phyloP scores from a whole-genome alignment of 371 early-diverging fungal species.

The Circinella minor region DNA sequence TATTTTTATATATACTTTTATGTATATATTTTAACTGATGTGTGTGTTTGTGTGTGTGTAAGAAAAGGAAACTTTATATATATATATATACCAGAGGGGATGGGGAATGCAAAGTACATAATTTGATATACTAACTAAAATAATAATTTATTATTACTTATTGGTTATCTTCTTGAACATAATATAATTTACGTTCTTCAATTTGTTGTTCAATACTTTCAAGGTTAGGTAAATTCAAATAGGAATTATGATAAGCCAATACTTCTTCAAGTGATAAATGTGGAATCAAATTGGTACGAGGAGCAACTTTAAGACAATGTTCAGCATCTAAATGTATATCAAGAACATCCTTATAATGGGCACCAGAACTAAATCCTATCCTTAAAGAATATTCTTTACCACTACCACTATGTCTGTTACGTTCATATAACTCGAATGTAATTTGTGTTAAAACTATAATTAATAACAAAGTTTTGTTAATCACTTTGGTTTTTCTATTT shows the following conservation, averaged over 20 bases:
- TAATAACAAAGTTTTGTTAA: neutral
- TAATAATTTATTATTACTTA: conserved; percentile 10
- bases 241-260: conserved; percentile 43
- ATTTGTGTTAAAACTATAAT: conserved; percentile 88
- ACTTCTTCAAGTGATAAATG: conserved; percentile 52
- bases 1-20: neutral
- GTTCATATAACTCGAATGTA: conserved; percentile 95
- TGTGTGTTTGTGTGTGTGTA: too few relatives aligned
- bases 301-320: conserved; percentile 88
- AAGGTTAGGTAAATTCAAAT: conserved; percentile 50
- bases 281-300: conserved; percentile 57
- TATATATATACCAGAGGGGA: too few relatives aligned
- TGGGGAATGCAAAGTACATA: too few relatives aligned
- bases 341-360: conserved; percentile 87
- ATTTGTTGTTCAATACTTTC: conserved; percentile 50
- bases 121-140: too few relatives aligned
- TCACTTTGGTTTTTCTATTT: too few relatives aligned
- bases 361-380: conserved; percentile 91
- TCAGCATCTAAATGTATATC: conserved; percentile 87
- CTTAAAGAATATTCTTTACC: conserved; percentile 86
- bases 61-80: too few relatives aligned
- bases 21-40: neutral
- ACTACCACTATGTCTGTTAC: conserved; percentile 62
- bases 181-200: conserved; percentile 50
- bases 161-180: conserved; percentile 55